Evolutionary conservation across 139 green algal species (phyloP).

Genomic region (Micromonas commoda): DNA sequence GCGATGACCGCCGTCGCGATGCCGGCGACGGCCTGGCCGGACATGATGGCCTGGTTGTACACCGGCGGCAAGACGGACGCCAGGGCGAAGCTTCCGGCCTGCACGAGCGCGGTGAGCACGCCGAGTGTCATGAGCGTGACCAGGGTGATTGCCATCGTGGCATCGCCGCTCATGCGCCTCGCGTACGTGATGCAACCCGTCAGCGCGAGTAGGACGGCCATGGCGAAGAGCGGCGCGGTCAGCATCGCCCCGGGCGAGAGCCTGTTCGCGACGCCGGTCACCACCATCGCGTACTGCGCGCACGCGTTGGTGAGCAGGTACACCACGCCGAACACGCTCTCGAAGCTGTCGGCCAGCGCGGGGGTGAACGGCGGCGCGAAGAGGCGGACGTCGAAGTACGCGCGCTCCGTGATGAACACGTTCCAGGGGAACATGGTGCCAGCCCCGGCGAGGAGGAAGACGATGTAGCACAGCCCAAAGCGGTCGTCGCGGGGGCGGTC

Average conservation of each 20-base stretch:
- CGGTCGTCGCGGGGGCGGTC: no score
- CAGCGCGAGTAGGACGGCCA: not conserved
- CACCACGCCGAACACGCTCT: not conserved
- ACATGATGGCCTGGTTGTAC: slow-evolving; percentile 19
- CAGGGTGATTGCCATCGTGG: not conserved
- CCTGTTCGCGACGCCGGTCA: not conserved
- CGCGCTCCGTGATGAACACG: slow-evolving; percentile 22
- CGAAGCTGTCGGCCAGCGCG: not conserved
- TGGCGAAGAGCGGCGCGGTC: not conserved
- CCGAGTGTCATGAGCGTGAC: not conserved
- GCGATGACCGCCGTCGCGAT: not conserved
- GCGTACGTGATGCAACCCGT: not conserved
- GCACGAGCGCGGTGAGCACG: not conserved
- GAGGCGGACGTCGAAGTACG: slow-evolving; percentile 17
- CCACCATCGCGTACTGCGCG: not conserved
- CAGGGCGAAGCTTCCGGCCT: slow-evolving; percentile 5
- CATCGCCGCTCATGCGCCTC: not conserved
- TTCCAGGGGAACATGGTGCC: slow-evolving; percentile 18
- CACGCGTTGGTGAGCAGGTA: slow-evolving; percentile 12
- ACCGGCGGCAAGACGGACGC: not conserved
- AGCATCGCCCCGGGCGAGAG: not conserved
- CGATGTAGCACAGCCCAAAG: no score
- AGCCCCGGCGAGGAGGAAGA: slow-evolving; percentile 7
- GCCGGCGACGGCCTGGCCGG: slow-evolving; percentile 8
- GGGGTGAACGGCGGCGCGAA: not conserved